Percentiles rank a stretch among this genome's conserved stretches.
Conservation (phyloP, 495 filamentous ascomycete species). For the Aspergillus hancockii region DNA sequence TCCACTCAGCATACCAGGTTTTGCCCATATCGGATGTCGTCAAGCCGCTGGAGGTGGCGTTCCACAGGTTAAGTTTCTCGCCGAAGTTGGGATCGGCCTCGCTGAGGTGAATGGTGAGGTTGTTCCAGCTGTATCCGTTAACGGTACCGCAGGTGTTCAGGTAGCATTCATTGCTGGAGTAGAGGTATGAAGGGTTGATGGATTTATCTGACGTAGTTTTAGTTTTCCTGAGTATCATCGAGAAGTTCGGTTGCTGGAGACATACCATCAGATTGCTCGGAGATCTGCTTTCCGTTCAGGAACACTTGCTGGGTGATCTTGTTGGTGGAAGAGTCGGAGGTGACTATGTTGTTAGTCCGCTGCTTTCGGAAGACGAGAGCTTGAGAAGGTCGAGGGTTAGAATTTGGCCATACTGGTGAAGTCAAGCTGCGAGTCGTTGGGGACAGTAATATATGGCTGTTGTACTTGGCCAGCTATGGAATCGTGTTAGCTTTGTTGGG, state of each 20-base stretch:
- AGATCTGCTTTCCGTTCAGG: conserved; percentile 19
- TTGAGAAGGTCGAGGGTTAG: neutral
- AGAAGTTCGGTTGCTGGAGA: neutral
- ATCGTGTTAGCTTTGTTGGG: neutral
- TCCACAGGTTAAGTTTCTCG: conserved; percentile 14
- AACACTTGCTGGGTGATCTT: conserved; percentile 22
- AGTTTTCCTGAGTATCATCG: neutral
- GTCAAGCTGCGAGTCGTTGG: conserved; percentile 16
- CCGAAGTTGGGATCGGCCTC: conserved; percentile 18
- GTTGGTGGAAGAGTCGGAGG: conserved; percentile 10
- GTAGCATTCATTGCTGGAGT: conserved; percentile 30
- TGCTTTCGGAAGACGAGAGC: neutral
- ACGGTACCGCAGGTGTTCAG: conserved; percentile 20
- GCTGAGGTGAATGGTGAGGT: conserved; percentile 23
- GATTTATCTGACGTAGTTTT: conserved; percentile 13
- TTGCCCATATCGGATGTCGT: conserved; percentile 20
- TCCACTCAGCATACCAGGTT: conserved; percentile 19
- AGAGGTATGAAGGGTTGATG: conserved; percentile 17
- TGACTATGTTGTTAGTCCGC: conserved; percentile 13
- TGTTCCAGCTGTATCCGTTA: conserved; percentile 18
- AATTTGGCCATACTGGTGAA: conserved; percentile 19
- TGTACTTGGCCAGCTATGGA: conserved; percentile 19
- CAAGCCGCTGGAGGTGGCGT: conserved; percentile 14
- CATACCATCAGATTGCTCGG: conserved; percentile 21
- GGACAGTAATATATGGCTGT: conserved; percentile 23